These are phyloP conservation scores for Trichoderma erinaceum DNA, from an alignment of 495 filamentous ascomycete genomes.

Conservation along the genomic window DNA sequence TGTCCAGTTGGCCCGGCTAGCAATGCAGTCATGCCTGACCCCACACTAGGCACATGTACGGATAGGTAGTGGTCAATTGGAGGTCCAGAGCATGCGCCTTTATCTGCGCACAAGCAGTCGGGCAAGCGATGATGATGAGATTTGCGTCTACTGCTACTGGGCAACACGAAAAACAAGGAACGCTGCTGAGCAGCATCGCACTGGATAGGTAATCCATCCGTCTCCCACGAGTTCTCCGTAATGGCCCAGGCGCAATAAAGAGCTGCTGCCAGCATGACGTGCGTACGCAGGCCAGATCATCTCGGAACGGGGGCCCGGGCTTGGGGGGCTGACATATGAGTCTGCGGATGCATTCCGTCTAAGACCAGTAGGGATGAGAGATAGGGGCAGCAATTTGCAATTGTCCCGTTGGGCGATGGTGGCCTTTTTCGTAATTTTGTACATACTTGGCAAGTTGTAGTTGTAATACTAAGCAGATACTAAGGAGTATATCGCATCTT, in stretches of 20 bases:
- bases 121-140: background rate
- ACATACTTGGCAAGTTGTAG: no score
- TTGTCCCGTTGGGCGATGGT: background rate
- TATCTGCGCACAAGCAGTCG: background rate
- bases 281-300: background rate
- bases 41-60: background rate
- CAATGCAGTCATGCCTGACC: slow-evolving; percentile 6
- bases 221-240: no score
- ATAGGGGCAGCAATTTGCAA: background rate
- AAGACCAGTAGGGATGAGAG: background rate
- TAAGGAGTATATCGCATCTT: no score
- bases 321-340: slow-evolving; percentile 1
- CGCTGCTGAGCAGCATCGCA: background rate
- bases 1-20: background rate
- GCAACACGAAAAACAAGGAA: background rate
- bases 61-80: no score
- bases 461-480: no score
- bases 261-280: background rate
- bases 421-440: no score
- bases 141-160: background rate
- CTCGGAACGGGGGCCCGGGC: background rate
- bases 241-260: background rate
- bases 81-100: background rate
- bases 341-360: background rate
- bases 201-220: no score